These are phyloP conservation scores for Macrotyloma uniflorum DNA, from an alignment of 306 rosid species.

Conservation along the genomic window DNA sequence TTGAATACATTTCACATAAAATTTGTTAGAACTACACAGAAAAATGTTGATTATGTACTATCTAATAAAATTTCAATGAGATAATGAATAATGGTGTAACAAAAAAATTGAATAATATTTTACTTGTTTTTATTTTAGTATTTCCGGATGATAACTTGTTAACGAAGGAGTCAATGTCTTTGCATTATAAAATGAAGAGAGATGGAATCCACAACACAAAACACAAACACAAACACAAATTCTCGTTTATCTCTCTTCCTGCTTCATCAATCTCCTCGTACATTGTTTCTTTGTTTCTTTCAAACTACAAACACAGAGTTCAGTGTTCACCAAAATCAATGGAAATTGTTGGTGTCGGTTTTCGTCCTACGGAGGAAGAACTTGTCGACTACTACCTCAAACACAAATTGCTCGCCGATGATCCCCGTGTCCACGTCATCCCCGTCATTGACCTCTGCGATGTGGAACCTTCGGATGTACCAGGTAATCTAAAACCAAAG, in stretches of 20 bases:
- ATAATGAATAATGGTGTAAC: neutral
- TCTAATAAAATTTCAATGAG: no score
- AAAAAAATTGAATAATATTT: no score
- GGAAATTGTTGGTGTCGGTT: conserved; percentile 58
- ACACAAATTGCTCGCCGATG: conserved; percentile 40
- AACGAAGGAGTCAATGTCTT: conserved; percentile 18
- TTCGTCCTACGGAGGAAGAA: conserved; percentile 72
- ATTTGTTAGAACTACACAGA: no score
- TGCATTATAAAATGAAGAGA: neutral
- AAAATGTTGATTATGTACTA: no score
- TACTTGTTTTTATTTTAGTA: no score
- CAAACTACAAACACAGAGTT: neutral
- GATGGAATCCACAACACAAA: neutral
- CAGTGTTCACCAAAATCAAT: neutral
- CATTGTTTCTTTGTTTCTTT: neutral
- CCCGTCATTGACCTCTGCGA: conserved; percentile 54
- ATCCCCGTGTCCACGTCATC: conserved; percentile 25
- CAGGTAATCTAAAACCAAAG: conserved; percentile 32
- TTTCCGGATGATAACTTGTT: conserved; percentile 1
- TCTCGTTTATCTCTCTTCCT: neutral
- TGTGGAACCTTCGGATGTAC: conserved; percentile 61
- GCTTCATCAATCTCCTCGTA: neutral
- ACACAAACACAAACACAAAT: neutral
- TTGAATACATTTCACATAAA: no score
- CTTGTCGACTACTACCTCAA: conserved; percentile 52